phyloP scores from a whole-genome alignment of 1,284 basidiomycete species.

The Sparassis latifolia region DNA sequence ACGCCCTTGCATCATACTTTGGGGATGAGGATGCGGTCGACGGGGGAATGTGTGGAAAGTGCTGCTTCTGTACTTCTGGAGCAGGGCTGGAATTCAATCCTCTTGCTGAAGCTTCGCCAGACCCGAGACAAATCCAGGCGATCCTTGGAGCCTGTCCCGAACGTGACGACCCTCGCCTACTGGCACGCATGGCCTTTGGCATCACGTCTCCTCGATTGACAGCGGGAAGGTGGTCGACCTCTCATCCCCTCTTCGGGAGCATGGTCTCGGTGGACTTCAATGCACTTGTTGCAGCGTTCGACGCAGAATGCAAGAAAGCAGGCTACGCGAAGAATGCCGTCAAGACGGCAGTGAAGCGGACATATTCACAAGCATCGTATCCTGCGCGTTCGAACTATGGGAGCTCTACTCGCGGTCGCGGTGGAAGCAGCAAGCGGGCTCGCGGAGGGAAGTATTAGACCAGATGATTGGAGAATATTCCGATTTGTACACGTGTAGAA shows the following conservation, averaged over 20 bases:
- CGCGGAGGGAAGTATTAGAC: conserved; percentile 7
- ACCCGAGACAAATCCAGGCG: conserved; percentile 27
- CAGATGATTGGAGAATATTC: no score
- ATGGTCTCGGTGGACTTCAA: conserved; percentile 35
- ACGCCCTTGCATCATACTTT: conserved; percentile 39
- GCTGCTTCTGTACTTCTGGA: conserved; percentile 39
- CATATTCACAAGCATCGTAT: conserved; percentile 14
- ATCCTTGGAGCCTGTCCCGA: conserved; percentile 38
- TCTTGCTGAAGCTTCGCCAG: conserved; percentile 20
- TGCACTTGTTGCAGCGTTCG: conserved; percentile 30
- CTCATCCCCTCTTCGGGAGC: conserved; percentile 35
- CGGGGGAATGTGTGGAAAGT: conserved; percentile 35
- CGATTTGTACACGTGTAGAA: no score
- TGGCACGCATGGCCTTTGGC: conserved; percentile 45
- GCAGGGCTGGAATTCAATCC: conserved; percentile 30
- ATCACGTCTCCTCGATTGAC: conserved; percentile 41
- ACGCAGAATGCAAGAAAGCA: conserved; percentile 33
- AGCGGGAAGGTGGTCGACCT: conserved; percentile 31
- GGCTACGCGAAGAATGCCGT: conserved; percentile 21
- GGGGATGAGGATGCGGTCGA: conserved; percentile 38
- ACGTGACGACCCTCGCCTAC: conserved; percentile 43
- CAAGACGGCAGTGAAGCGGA: conserved; percentile 19
- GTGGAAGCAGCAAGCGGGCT: conserved; percentile 3
- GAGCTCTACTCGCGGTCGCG: conserved; percentile 6
- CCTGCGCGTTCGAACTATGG: conserved; percentile 1